Percentiles rank a stretch among this genome's conserved stretches.
Evolutionary conservation across 495 filamentous ascomycete genomes (phyloP).

Genomic region (Ascodesmis nigricans): DNA sequence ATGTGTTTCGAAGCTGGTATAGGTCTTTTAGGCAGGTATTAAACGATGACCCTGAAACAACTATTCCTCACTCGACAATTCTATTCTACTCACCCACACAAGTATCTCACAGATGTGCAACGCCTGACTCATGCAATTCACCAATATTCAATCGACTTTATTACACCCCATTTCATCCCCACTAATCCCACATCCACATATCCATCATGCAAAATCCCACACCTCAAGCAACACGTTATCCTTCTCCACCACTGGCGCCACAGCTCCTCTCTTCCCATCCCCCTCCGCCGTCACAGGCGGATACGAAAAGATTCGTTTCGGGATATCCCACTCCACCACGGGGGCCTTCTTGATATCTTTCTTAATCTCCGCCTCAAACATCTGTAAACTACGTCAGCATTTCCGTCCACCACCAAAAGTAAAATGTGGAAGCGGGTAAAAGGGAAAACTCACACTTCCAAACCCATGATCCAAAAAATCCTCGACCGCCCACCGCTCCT

Average conservation of each 20-base stretch:
- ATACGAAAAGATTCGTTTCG: slow-evolving; percentile 59
- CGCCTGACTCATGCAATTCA: too few species aligned
- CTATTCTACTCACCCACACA: too few species aligned
- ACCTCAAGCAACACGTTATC: slow-evolving; percentile 9
- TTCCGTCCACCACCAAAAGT: background rate
- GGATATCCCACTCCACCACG: slow-evolving; percentile 82
- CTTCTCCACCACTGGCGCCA: background rate
- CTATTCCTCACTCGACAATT: too few species aligned
- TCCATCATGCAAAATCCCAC: slow-evolving; percentile 18
- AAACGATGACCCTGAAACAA: too few species aligned
- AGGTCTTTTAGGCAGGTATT: too few species aligned
- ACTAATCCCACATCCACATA: too few species aligned
- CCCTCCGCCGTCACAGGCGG: slow-evolving; percentile 25
- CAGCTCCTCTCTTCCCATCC: slow-evolving; percentile 7
- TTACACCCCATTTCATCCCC: too few species aligned
- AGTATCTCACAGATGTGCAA: too few species aligned
- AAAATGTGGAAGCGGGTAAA: background rate
- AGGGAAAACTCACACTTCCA: slow-evolving; percentile 42
- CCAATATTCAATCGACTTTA: too few species aligned
- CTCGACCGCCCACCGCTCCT: slow-evolving; percentile 73
- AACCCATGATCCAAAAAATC: slow-evolving; percentile 96
- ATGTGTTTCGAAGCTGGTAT: too few species aligned
- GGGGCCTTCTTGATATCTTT: slow-evolving; percentile 67
- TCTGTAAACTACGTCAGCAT: slow-evolving; percentile 25
- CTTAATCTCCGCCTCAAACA: slow-evolving; percentile 60